Base-by-base conservation (phyloP, 495 filamentous ascomycete species). In the Aspergillus affinis region DNA sequence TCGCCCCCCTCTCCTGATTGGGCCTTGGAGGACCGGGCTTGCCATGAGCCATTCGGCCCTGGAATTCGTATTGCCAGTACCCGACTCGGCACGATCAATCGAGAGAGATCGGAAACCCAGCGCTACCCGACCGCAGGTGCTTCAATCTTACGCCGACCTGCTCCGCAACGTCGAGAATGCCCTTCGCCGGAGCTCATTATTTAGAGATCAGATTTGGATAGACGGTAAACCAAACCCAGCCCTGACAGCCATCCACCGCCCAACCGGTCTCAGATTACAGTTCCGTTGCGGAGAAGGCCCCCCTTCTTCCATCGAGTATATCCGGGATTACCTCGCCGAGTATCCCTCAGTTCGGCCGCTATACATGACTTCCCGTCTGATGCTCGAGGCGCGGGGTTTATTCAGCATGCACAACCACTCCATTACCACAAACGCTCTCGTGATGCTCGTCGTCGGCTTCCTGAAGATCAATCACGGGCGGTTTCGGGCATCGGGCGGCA, bases 381-480 rank as follows among this genome's bases (percentile, higher is more conserved):
- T 79, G 19, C 73, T 89, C 27, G 74, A 82, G 51, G 67, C 78
- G 5, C 75, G 77, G 30, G 68, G 70, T 48, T 62, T 88, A 7
- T 77, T 76, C 26, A 78, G 81, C 17, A 65, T 74, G 23, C 68
- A 68, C 54, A 54, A 67, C 6, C 73, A 76, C 17, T 80, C 81
- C 6, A 59, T 87, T 10, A 75, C 76, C 4, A 70, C 80, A 2
- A 81, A 85, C 61, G 68, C 74, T 6, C 67, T 88, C 15, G 68
- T 84, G 55, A 78, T 86, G 66, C 80, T 87, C 63, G 61, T 86
- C n/a, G 80, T 82, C 15, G 82, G 81, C 2, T 80, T 80, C 48
- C 62, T 86, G 12, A 81, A 79, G 60, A 62, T 70, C 55, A 75
- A 69, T 32, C 72, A 72, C 50, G 72, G 69, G 21, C 70, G 71